Conservation (phyloP, 208 protist species). For the Crithidia mellificae region DNA sequence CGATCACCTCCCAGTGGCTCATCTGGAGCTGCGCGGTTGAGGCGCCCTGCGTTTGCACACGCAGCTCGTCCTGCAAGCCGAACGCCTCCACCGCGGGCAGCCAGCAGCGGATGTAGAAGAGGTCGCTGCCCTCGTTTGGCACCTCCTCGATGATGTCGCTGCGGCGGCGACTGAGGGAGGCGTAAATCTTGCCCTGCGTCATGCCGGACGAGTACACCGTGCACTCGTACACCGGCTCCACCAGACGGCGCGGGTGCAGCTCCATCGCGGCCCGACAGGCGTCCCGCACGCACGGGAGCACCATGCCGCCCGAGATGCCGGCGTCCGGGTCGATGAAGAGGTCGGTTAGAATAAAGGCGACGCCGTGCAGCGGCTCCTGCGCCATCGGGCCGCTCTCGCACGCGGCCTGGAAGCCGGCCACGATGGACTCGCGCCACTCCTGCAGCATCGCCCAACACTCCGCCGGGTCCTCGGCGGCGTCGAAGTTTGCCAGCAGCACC, state of each 20-base stretch:
- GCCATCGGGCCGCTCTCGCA: conserved; percentile 95
- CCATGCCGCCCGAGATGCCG: conserved; percentile 85
- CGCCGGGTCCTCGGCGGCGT: conserved; percentile 32
- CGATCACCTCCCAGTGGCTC: conserved; percentile 91
- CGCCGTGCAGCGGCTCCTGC: conserved; percentile 96
- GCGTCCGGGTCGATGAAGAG: conserved; percentile 44
- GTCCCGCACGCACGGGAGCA: conserved; percentile 93
- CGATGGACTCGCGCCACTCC: conserved; percentile 83
- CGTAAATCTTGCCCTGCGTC: conserved; percentile 90
- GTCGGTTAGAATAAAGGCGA: conserved; percentile 88
- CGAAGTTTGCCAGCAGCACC: conserved; percentile 73
- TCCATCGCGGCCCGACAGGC: conserved; percentile 94
- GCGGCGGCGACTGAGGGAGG: conserved; percentile 83
- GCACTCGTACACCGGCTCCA: conserved; percentile 97
- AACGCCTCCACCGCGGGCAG: conserved; percentile 98
- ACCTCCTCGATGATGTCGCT: conserved; percentile 95
- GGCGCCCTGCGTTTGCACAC: conserved; percentile 94
- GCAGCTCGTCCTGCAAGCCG: conserved; percentile 95
- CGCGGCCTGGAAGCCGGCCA: conserved; percentile 96
- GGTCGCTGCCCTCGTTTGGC: conserved; percentile 95
- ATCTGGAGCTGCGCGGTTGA: conserved; percentile 97
- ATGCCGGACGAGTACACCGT: conserved; percentile 93
- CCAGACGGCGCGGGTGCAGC: conserved; percentile 87
- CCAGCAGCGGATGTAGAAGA: conserved; percentile 94
- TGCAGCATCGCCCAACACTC: conserved; percentile 41